Base-by-base conservation (phyloP, 371 early-diverging fungal genomes). In the Mortierella polycephala region DNA sequence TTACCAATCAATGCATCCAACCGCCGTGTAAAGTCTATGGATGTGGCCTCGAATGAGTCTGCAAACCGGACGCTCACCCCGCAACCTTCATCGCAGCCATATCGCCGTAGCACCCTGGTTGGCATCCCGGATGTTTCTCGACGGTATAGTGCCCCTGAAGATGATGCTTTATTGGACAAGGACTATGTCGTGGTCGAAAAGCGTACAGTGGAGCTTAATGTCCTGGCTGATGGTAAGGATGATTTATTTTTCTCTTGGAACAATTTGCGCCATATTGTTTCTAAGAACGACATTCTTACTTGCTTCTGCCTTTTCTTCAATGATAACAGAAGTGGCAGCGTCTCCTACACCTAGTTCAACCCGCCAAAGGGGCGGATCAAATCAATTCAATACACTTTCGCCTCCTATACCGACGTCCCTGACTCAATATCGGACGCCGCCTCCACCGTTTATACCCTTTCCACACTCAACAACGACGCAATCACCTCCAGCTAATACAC, bases 111-210 rank as follows among this genome's bases (percentile, higher is more conserved):
- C 53, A 67, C 75, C 3, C 47, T 74, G n/a, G 71, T 70, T 10
- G 81, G 71, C 7, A 64, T 74, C 12, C 75, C 64, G 12, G 75
- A 81, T 56, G 81, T 70, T 13, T 60, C 74, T n/a, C 81, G 68
- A 12, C 75, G 75, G 11, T 64, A 70, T 45, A 74, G 65, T 54
- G 65, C 65, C n/a, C 74, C 81, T n/a, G 90, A 88, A 21, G 91
- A 92, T 47, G 91, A 92, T 58, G 85, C 88, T 0, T 60, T 88
- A 39, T 71, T 86, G 12, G 90, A 88, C 51, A 87, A 88, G 57
- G 95, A 96, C 62, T 97, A 95, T 75, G 95, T 97, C 14, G 89
- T 97, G 0, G 85, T 97, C 13, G 95, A 96, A 66, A 90, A 92
- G 69, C 83, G 90, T 5, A 88, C 90, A 0, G 91, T 96, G 16